Conservation (phyloP, 1,284 basidiomycete species). For the Apiotrichum veenhuisii region DNA sequence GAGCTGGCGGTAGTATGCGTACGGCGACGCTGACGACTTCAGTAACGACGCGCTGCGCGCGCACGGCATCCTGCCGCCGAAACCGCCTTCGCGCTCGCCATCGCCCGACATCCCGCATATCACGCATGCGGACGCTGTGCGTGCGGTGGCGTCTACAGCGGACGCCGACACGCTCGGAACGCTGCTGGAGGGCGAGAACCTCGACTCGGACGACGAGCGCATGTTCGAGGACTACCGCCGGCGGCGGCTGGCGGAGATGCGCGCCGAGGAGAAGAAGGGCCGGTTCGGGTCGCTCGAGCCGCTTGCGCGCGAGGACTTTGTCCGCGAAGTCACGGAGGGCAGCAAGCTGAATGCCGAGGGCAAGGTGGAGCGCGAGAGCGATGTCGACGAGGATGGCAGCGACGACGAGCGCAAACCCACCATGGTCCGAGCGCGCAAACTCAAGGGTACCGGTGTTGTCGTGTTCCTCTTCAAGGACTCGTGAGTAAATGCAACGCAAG, state of each 20-base stretch:
- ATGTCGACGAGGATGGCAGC: slow-evolving; percentile 32
- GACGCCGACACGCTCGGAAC: slow-evolving; percentile 61
- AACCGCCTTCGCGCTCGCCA: slow-evolving; percentile 59
- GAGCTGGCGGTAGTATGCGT: too few relatives aligned
- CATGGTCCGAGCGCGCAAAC: slow-evolving; percentile 23
- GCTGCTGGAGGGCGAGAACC: slow-evolving; percentile 63
- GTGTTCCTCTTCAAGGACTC: slow-evolving; percentile 57
- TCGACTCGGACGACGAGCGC: slow-evolving; percentile 73
- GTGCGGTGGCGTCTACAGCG: slow-evolving; percentile 52
- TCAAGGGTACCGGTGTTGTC: slow-evolving; percentile 56
- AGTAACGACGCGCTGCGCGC: slow-evolving; percentile 91
- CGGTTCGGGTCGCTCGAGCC: slow-evolving; percentile 84
- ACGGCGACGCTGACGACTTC: slow-evolving; percentile 8
- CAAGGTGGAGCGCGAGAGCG: slow-evolving; percentile 44
- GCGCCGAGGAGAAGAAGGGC: slow-evolving; percentile 59
- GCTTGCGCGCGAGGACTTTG: slow-evolving; percentile 90
- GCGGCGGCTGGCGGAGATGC: slow-evolving; percentile 66
- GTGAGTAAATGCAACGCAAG: too few relatives aligned
- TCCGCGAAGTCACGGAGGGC: slow-evolving; percentile 88
- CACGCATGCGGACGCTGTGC: slow-evolving; percentile 50
- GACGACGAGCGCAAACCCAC: slow-evolving; percentile 29
- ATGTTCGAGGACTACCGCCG: slow-evolving; percentile 66
- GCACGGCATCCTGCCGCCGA: slow-evolving; percentile 81
- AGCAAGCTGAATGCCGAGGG: slow-evolving; percentile 69
- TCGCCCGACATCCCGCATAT: slow-evolving; percentile 60